A percentile compares a stretch with the other conserved stretches of the same genome.
phyloP scores from a whole-genome alignment of 345 rosid species.

The Leavenworthia alabamica region DNA sequence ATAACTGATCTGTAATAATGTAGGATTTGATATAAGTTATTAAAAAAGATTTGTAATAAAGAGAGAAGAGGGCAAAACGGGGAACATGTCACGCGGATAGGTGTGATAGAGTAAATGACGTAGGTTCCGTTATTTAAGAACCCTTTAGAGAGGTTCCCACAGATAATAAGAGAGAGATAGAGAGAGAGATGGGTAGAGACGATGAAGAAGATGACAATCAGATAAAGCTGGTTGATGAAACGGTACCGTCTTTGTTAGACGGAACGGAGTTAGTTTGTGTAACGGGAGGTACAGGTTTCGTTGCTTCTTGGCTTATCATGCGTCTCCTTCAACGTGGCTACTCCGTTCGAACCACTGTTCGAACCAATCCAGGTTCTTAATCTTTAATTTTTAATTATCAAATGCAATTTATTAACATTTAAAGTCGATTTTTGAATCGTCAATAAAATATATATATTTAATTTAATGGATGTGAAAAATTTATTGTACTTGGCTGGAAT shows the following conservation, averaged over 20 bases:
- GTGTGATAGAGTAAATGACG: constrained; percentile 34
- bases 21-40: constrained; percentile 14
- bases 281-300: constrained; percentile 50
- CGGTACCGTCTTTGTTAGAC: constrained; percentile 17
- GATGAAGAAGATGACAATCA: constrained; percentile 20
- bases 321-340: constrained; percentile 47
- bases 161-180: constrained; percentile 17
- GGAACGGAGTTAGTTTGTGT: constrained; percentile 42
- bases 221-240: constrained; percentile 18
- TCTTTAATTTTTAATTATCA: no score
- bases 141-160: constrained; percentile 26
- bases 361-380: constrained; percentile 36
- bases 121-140: constrained; percentile 39
- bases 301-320: constrained; percentile 57
- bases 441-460: background rate
- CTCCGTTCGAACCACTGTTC: constrained; percentile 45
- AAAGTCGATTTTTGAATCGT: constrained; percentile 28
- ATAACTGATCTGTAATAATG: constrained; percentile 27
- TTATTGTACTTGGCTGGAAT: constrained; percentile 36
- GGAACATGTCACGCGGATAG: constrained; percentile 39
- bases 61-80: constrained; percentile 37
- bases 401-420: background rate
- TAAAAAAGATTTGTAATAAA: constrained; percentile 14
- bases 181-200: constrained; percentile 18
- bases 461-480: constrained; percentile 11